Base-by-base conservation (phyloP, 176 grass and related monocot species). In the Aegilops bicornis region DNA sequence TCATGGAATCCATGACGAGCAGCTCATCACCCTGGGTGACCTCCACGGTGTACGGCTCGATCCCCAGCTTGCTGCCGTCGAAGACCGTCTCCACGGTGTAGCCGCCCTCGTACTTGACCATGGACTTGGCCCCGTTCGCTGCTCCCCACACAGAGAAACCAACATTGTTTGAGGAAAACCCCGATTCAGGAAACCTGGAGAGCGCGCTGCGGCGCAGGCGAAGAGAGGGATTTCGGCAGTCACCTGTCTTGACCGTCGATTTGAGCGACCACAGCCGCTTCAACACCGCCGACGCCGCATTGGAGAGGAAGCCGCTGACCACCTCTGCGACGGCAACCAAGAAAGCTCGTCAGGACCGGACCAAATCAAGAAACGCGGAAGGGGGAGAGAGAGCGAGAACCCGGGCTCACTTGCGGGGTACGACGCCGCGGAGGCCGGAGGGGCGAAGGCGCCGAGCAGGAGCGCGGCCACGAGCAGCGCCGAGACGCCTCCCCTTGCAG, bases 81-180 rank as follows among this genome's bases (percentile, higher is more conserved):
- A 99, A 97, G 79, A 99, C 94, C 69, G 94, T 99, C 92, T 99
- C 94, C 47, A 99, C 94, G 9, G 89, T 99, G 87, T 99, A 99
- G 4, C 97, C 97, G 58, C 89, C 85, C 90, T 99, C 97, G 77
- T 96, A 99, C 83, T 95, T 99, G 83, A 99, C 95, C 92, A 92
- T 89, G 43, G 97, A 89, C 47, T 91, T 91, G 60, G 64, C 54
- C 19, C 88, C 88, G 22, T 81, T 86, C 48, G 91, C 97, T 94
- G 84, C 79, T 85, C 30, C 75, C 59, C 31, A 36, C 40, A 36
- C 22, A 87, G 33, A 19, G 9, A 69, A 24, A 76, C 48, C 29
- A 69, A 81, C 86, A 80, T 59, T 48, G 35, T 31, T 76, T 76
- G 40, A 92, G 58, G 70, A 8, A 43, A 29, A 74, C 54, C 32